A percentile compares a stretch with the other conserved stretches of the same genome.
Evolutionary conservation across 768 basidiomycete species (phyloP).

Genomic region (Lactarius akahatsu): DNA sequence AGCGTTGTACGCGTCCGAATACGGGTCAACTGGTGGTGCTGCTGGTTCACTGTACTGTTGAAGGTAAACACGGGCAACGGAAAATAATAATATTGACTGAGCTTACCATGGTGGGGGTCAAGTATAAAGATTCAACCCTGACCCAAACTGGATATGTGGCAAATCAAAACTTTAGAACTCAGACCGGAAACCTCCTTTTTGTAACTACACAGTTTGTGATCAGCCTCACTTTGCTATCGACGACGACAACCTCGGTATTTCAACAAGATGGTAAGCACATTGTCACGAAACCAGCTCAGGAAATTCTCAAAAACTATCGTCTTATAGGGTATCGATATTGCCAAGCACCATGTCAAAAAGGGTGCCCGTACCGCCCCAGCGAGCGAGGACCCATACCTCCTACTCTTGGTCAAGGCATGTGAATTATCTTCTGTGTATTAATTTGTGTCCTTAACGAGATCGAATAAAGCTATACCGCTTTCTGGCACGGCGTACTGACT

Average conservation of each 20-base stretch:
- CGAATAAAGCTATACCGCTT: slow-evolving; percentile 89
- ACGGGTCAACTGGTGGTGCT: slow-evolving; percentile 67
- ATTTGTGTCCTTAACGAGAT: slow-evolving; percentile 20
- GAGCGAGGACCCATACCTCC: slow-evolving; percentile 99
- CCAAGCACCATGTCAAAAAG: slow-evolving; percentile 98
- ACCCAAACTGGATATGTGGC: slow-evolving; percentile 32
- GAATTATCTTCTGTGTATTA: slow-evolving; percentile 24
- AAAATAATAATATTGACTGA: slow-evolving; percentile 35
- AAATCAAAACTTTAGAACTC: slow-evolving; percentile 29
- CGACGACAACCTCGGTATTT: slow-evolving; percentile 42
- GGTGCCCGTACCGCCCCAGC: slow-evolving; percentile 90
- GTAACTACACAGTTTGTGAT: slow-evolving; percentile 60
- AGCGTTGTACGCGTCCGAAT: slow-evolving; percentile 78
- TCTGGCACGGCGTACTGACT: slow-evolving; percentile 94
- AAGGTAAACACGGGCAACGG: slow-evolving; percentile 19
- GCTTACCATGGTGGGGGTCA: slow-evolving; percentile 63
- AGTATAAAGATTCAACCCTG: slow-evolving; percentile 34
- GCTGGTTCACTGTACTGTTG: slow-evolving; percentile 65
- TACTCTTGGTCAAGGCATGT: slow-evolving; percentile 93
- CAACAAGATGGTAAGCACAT: slow-evolving; percentile 76
- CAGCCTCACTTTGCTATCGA: slow-evolving; percentile 47
- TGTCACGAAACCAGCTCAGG: slow-evolving; percentile 35
- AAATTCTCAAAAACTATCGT: slow-evolving; percentile 10
- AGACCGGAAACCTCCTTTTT: slow-evolving; percentile 40
- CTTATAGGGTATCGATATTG: slow-evolving; percentile 89